Percentiles rank a stretch among this genome's conserved stretches.
Conservation (phyloP, 805 yeast species). For the Candida multigemmis region DNA sequence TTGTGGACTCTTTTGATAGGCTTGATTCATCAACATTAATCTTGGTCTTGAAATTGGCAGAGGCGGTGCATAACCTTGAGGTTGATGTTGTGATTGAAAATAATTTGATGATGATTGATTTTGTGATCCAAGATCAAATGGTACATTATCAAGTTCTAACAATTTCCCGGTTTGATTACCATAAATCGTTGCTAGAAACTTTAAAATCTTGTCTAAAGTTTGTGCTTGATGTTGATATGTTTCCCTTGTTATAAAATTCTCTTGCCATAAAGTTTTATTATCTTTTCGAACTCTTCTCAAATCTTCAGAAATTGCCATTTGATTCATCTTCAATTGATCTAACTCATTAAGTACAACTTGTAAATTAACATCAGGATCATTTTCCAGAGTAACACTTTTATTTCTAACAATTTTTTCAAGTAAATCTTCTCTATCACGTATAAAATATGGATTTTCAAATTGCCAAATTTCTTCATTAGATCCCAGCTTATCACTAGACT, state of each 20-base stretch:
- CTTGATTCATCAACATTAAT: slow-evolving; percentile 33
- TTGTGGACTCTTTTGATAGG: slow-evolving; percentile 14
- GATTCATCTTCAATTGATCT: slow-evolving; percentile 69
- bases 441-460: slow-evolving; percentile 76
- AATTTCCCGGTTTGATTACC: slow-evolving; percentile 50
- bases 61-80: slow-evolving; percentile 3
- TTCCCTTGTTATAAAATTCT: slow-evolving; percentile 74
- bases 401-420: slow-evolving; percentile 82
- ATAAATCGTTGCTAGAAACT: slow-evolving; percentile 78
- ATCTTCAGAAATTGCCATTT: slow-evolving; percentile 75
- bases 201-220: slow-evolving; percentile 77
- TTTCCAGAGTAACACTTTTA: slow-evolving; percentile 24
- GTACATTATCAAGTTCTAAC: slow-evolving; percentile 20
- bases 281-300: slow-evolving; percentile 75
- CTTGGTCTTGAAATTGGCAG: slow-evolving; percentile 20
- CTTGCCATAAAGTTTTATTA: slow-evolving; percentile 88
- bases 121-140: slow-evolving; percentile 4
- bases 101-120: slow-evolving; percentile 9
- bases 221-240: slow-evolving; percentile 79
- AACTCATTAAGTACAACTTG: slow-evolving; percentile 57
- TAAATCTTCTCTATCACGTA: slow-evolving; percentile 71
- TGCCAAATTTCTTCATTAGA: slow-evolving; percentile 78
- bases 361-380: slow-evolving; percentile 31
- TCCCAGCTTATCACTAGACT: slow-evolving; percentile 25
- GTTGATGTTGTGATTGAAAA: slow-evolving; percentile 6